Evolutionary conservation across 2,329 filamentous ascomycete species (phyloP).

Genomic region (Cladosporium oxysporum): DNA sequence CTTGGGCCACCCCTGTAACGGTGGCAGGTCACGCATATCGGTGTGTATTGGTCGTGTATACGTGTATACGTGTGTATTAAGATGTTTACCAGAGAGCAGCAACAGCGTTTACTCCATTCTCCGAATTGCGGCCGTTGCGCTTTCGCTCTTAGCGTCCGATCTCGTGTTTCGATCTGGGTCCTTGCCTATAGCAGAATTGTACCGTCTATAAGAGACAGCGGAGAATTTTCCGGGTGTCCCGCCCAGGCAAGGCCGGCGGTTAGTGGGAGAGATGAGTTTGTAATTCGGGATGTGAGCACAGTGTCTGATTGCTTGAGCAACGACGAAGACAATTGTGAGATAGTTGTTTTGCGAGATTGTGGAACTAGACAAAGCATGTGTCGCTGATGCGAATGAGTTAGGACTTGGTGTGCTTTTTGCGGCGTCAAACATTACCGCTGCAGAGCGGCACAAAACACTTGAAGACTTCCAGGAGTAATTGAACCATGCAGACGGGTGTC

Average conservation of each 20-base stretch:
- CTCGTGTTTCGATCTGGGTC: conserved; percentile 2
- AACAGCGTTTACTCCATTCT: background rate
- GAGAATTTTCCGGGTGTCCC: background rate
- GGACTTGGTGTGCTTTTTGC: background rate
- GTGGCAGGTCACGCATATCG: conserved; percentile 1
- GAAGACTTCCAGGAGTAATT: conserved; percentile 17
- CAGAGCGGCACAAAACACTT: conserved; percentile 13
- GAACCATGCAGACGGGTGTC: conserved; percentile 19
- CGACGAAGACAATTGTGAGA: background rate
- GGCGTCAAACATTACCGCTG: conserved; percentile 7
- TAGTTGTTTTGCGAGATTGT: background rate
- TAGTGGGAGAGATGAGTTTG: conserved; percentile 14
- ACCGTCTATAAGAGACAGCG: background rate
- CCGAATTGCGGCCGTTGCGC: conserved; percentile 5
- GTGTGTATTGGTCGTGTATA: background rate
- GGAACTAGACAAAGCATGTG: background rate
- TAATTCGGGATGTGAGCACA: conserved; percentile 11
- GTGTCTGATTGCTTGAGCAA: conserved; percentile 18
- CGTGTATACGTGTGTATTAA: background rate
- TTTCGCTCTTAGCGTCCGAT: background rate
- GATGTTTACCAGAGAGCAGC: background rate
- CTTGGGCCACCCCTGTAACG: background rate
- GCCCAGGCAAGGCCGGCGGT: background rate
- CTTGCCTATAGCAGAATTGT: conserved; percentile 6
- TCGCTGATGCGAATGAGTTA: background rate